Conservation (phyloP, 1,284 basidiomycete genomes). For the Rhodofomes roseus region DNA sequence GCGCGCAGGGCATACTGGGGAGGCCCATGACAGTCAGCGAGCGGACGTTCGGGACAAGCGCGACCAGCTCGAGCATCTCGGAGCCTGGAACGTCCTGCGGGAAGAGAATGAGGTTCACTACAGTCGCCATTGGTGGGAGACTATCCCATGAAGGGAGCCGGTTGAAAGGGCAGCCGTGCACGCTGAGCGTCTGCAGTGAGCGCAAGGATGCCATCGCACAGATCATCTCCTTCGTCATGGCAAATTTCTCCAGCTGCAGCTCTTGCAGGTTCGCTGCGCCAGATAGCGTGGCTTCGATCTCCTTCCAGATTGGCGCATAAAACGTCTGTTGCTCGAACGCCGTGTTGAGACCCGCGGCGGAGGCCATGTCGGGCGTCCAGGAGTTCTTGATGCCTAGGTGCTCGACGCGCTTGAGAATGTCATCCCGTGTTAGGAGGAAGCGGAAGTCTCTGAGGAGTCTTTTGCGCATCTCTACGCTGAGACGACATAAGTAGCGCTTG, state of each 20-base stretch:
- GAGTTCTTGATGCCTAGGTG: not conserved
- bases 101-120: not conserved
- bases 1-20: not conserved
- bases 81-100: not conserved
- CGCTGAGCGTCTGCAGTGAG: not conserved
- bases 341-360: not conserved
- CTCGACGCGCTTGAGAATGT: slow-evolving; percentile 1
- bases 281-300: not conserved
- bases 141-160: not conserved
- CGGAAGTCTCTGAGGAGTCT: not conserved
- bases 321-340: not conserved
- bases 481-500: no score
- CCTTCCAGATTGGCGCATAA: not conserved
- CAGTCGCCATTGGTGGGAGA: not conserved
- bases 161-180: not conserved
- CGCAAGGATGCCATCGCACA: not conserved
- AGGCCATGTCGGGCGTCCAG: not conserved
- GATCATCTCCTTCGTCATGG: not conserved
- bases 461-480: not conserved
- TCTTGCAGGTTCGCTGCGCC: not conserved
- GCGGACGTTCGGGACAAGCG: not conserved
- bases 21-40: not conserved
- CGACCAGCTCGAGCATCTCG: not conserved
- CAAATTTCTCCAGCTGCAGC: not conserved
- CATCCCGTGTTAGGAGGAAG: slow-evolving; percentile 1